A percentile compares a stretch with the other conserved stretches of the same genome.
phyloP scores from a whole-genome alignment of 306 rosid genomes.

The Styphnolobium japonicum region DNA sequence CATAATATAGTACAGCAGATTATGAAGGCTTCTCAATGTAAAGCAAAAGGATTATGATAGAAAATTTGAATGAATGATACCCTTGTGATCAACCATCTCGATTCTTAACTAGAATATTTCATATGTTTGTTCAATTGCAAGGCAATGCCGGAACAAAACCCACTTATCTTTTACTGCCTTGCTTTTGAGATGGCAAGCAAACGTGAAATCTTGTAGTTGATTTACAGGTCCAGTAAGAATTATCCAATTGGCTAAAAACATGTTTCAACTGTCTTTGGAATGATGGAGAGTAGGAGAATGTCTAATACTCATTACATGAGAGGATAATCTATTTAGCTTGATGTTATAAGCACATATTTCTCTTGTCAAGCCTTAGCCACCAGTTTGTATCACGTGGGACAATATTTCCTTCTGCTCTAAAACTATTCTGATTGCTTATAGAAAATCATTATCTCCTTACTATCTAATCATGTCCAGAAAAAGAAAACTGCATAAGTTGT shows the following conservation, averaged over 20 bases:
- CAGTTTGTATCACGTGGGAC: background rate
- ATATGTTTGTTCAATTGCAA: background rate
- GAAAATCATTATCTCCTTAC: constrained; percentile 17
- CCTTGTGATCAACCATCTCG: constrained; percentile 14
- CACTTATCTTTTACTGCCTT: constrained; percentile 1
- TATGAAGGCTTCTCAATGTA: constrained; percentile 13
- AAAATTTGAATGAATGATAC: constrained; percentile 18
- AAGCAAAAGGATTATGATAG: constrained; percentile 4
- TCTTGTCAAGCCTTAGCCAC: constrained; percentile 23
- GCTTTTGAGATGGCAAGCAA: constrained; percentile 16
- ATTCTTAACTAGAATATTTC: background rate
- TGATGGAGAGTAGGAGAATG: background rate
- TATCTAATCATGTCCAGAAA: background rate
- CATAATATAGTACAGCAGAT: background rate
- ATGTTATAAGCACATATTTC: constrained; percentile 8
- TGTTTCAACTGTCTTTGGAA: background rate
- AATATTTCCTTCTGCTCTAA: constrained; percentile 24
- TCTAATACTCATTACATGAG: background rate
- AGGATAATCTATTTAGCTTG: background rate
- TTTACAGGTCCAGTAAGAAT: background rate
- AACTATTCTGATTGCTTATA: constrained; percentile 8
- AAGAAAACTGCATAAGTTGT: background rate
- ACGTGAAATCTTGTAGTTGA: background rate
- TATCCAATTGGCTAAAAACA: constrained; percentile 15
- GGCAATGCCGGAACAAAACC: constrained; percentile 20